A percentile compares a stretch with the other conserved stretches of the same genome.
Evolutionary conservation across 371 early-diverging fungal species (phyloP).

Genomic region (Mortierella sp.): DNA sequence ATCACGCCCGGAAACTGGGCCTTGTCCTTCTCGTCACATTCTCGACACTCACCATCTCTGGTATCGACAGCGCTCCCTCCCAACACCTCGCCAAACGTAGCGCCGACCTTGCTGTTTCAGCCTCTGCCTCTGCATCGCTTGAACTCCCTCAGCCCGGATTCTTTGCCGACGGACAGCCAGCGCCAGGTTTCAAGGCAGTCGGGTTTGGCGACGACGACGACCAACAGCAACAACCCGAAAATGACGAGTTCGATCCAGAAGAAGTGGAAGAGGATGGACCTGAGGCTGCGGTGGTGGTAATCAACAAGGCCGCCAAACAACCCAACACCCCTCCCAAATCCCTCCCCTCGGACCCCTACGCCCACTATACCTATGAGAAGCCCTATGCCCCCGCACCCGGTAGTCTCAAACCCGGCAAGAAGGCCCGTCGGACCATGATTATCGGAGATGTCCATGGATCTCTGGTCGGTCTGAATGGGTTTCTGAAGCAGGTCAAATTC

Average conservation of each 20-base stretch:
- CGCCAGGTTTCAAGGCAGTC: not conserved
- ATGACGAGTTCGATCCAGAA: not conserved
- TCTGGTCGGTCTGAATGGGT: conserved; percentile 63
- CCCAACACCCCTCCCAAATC: conserved; percentile 36
- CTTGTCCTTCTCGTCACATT: not conserved
- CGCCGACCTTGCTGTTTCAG: not conserved
- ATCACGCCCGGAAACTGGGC: not conserved
- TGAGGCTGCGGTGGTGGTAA: not conserved
- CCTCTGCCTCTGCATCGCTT: not conserved
- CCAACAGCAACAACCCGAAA: not conserved
- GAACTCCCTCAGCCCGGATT: not conserved
- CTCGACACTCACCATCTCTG: not conserved
- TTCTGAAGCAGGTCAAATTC: conserved; percentile 64
- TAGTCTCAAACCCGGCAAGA: not conserved
- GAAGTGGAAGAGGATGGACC: not conserved
- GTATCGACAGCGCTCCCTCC: not conserved
- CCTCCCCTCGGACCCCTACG: conserved; percentile 35
- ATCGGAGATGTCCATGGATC: conserved; percentile 84
- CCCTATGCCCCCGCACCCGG: not conserved
- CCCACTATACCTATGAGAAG: conserved; percentile 33
- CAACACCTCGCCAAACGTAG: not conserved
- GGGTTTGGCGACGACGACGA: not conserved
- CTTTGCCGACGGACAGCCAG: not conserved
- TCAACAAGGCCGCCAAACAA: conserved; percentile 20
- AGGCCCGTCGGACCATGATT: conserved; percentile 66